A percentile compares a stretch with the other conserved stretches of the same genome.
These are phyloP conservation scores for Colletotrichum coccodes DNA, from an alignment of 2,329 filamentous ascomycete species.

Conservation along the genomic window DNA sequence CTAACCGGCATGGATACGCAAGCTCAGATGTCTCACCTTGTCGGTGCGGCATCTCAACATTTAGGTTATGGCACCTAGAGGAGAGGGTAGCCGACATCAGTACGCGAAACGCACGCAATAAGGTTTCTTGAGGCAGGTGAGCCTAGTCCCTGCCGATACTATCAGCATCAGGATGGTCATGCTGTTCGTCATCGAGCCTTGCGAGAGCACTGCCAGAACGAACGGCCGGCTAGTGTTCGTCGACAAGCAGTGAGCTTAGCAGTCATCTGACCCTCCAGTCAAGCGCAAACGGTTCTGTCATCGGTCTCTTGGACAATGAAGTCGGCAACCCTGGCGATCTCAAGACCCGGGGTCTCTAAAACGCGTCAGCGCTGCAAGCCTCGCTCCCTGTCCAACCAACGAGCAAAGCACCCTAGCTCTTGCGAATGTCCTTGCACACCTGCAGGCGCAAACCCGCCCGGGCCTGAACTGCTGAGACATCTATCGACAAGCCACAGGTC, in stretches of 20 bases:
- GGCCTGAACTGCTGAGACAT: background rate
- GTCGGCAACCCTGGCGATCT: background rate
- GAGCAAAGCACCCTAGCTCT: background rate
- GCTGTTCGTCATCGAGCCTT: background rate
- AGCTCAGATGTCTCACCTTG: too few relatives aligned
- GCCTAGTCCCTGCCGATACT: background rate
- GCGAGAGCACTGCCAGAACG: background rate
- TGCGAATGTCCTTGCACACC: background rate
- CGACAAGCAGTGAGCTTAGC: background rate
- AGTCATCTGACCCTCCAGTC: background rate
- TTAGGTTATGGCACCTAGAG: too few relatives aligned
- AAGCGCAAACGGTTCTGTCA: background rate
- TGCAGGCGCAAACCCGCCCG: background rate
- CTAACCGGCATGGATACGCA: too few relatives aligned
- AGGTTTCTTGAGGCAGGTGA: background rate
- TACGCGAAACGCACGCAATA: background rate
- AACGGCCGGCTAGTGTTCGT: background rate
- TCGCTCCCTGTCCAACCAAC: background rate
- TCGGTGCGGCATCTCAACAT: too few relatives aligned
- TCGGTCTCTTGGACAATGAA: background rate
- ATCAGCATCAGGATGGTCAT: background rate
- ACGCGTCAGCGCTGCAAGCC: background rate
- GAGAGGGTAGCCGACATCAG: background rate
- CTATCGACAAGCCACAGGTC: slow-evolving; percentile 7
- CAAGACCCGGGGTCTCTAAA: background rate